These are phyloP conservation scores for Boletus tomentosulus DNA, from an alignment of 768 basidiomycete species.

Conservation along the genomic window DNA sequence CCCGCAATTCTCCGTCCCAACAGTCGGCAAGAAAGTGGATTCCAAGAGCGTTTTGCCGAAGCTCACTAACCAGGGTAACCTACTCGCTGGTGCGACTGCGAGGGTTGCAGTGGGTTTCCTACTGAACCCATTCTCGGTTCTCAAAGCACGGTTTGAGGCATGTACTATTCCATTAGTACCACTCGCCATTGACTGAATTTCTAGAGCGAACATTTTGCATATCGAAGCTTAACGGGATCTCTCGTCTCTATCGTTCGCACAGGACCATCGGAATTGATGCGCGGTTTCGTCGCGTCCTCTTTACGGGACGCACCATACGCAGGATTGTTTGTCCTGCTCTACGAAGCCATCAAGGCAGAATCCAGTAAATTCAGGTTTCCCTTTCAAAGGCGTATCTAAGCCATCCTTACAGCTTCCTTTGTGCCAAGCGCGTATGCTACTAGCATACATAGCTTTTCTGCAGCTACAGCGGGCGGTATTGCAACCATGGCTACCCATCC, in stretches of 20 bases:
- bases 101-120: conserved; percentile 79
- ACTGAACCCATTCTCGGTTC: conserved; percentile 84
- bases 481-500: conserved; percentile 88
- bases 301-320: conserved; percentile 95
- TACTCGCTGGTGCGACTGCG: conserved; percentile 79
- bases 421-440: conserved; percentile 43
- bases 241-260: conserved; percentile 56
- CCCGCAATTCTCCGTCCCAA: conserved; percentile 54
- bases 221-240: conserved; percentile 57
- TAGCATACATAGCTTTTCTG: conserved; percentile 58
- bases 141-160: conserved; percentile 92
- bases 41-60: conserved; percentile 59
- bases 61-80: conserved; percentile 74
- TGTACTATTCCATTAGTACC: conserved; percentile 12
- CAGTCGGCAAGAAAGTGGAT: conserved; percentile 12
- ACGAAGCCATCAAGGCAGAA: conserved; percentile 81
- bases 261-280: conserved; percentile 78
- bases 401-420: conserved; percentile 34
- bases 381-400: conserved; percentile 7
- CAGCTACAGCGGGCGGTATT: conserved; percentile 76
- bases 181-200: conserved; percentile 1
- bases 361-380: conserved; percentile 43
- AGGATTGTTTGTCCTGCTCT: conserved; percentile 82
- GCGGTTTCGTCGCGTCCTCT: conserved; percentile 83
- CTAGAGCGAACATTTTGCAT: conserved; percentile 77